Evolutionary conservation across 768 basidiomycete species (phyloP), one percentile per base, ranked within the genome.

Genomic region (Paxillus ammoniavirescens): DNA sequence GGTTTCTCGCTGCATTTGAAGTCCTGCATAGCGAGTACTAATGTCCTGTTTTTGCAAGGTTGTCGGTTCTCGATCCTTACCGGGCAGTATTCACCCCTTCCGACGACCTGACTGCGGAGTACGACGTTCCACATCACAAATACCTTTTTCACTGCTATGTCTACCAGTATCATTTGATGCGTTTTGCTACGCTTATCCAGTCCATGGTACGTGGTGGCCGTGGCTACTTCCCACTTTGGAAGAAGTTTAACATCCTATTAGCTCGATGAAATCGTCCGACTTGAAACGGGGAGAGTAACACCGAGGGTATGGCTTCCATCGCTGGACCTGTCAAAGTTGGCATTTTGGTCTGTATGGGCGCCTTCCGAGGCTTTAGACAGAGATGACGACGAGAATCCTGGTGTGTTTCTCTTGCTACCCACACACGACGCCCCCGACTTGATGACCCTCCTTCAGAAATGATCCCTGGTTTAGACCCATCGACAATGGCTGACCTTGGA

Each of bases 101-200:
- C 18, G 67, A 67, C 51, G 70, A 67, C 42, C 48, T 56, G 14
- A 55, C 50, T 28, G 51, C 59, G 49, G 64, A 67, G 13, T 55
- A 69, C n/a, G 77, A 79, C 7, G 69, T 76, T 12, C 82, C 81
- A 0, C 80, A 83, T 0, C 88, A 90, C 67, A 80, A 83, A 38
- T 82, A 84, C 63, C 72, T 91, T 8, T 91, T 91, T 59, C 73
- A 88, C 52, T 87, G 84, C 47, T 91, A 85, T 59, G 79, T 87
- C 28, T 90, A 87, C 64, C 86, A 91, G 55, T 78, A 73, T 50
- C 79, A 80, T 53, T 58, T 76, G 47, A 73, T 77, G 63, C 68
- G 64, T 12, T 76, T 79, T 55, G 63, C 70, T 3, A 52, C 55
- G 8, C 55, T 63, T 10, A 51, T 77, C 5, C 57, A 64, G n/a